Conservation (phyloP, 177 flowering plant species). For the Vitis hybrid region DNA sequence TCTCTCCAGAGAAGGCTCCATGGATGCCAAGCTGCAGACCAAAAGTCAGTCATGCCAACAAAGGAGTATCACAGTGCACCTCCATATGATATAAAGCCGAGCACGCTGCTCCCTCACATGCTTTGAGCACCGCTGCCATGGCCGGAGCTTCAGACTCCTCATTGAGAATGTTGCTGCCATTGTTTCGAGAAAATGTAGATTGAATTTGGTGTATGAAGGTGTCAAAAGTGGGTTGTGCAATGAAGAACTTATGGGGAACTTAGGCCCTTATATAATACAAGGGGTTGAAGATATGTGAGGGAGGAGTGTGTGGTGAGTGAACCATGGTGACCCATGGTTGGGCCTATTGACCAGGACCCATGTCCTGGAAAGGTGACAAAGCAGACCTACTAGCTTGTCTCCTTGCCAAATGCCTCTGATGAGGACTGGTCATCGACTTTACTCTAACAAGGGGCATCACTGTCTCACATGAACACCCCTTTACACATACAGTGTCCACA, state of each 20-base stretch:
- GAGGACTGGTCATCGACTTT: slow-evolving; percentile 27
- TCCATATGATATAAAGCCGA: slow-evolving; percentile 68
- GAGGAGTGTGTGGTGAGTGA: slow-evolving; percentile 31
- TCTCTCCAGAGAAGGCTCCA: neutral
- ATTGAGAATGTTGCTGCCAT: slow-evolving; percentile 27
- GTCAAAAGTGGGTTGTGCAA: neutral
- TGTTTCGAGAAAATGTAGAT: neutral
- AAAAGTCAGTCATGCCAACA: slow-evolving; percentile 52
- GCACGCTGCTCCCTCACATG: slow-evolving; percentile 50
- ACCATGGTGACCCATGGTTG: slow-evolving; percentile 14
- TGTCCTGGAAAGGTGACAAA: slow-evolving; percentile 12
- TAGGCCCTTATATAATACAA: slow-evolving; percentile 8
- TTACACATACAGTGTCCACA: neutral
- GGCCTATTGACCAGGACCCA: slow-evolving; percentile 16
- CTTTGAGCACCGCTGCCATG: slow-evolving; percentile 47
- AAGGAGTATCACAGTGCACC: slow-evolving; percentile 57
- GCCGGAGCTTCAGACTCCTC: slow-evolving; percentile 33
- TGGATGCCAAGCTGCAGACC: neutral
- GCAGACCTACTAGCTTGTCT: slow-evolving; percentile 17
- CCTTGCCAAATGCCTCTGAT: slow-evolving; percentile 23
- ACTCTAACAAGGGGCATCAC: slow-evolving; percentile 3
- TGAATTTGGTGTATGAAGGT: neutral
- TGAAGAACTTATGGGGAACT: neutral
- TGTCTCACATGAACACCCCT: slow-evolving; percentile 13
- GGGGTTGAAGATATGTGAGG: slow-evolving; percentile 14